phyloP scores from a whole-genome alignment of 805 yeast genomes.

The Jamesozyma jinghongensis region DNA sequence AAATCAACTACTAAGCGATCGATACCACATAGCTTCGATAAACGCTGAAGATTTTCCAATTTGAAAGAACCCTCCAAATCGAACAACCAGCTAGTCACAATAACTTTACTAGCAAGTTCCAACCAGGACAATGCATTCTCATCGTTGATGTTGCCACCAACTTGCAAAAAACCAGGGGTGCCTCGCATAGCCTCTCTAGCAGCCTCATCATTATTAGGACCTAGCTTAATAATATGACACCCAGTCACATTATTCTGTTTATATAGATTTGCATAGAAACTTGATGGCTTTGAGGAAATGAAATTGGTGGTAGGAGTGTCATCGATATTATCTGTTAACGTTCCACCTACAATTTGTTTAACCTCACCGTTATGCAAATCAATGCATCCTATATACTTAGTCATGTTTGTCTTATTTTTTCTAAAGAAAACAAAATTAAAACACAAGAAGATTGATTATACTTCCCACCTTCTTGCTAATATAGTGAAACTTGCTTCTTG shows the following conservation, averaged over 20 bases:
- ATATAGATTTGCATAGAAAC: conserved; percentile 68
- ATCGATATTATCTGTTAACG: conserved; percentile 51
- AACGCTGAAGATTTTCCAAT: conserved; percentile 40
- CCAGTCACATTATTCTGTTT: conserved; percentile 49
- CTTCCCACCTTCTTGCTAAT: too few species aligned
- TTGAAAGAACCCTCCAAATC: conserved; percentile 38
- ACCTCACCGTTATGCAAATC: conserved; percentile 94
- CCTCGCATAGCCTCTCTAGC: conserved; percentile 65
- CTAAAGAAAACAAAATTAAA: too few species aligned
- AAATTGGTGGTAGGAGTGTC: conserved; percentile 57
- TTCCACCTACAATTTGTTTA: conserved; percentile 95
- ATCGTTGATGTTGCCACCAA: conserved; percentile 87
- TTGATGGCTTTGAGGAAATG: conserved; percentile 64
- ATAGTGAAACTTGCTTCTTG: too few species aligned
- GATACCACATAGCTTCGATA: conserved; percentile 53
- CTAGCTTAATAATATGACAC: conserved; percentile 90
- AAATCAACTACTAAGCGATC: conserved; percentile 73
- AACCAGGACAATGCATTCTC: conserved; percentile 75
- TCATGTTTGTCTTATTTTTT: conserved; percentile 53
- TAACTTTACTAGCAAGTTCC: conserved; percentile 72
- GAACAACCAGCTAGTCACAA: conserved; percentile 87
- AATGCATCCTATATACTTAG: conserved; percentile 85
- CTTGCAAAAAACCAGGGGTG: conserved; percentile 70
- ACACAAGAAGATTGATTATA: too few species aligned
- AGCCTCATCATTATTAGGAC: conserved; percentile 71